Base-by-base conservation (phyloP, 164 flowering plant species). In the Sedum album region DNA sequence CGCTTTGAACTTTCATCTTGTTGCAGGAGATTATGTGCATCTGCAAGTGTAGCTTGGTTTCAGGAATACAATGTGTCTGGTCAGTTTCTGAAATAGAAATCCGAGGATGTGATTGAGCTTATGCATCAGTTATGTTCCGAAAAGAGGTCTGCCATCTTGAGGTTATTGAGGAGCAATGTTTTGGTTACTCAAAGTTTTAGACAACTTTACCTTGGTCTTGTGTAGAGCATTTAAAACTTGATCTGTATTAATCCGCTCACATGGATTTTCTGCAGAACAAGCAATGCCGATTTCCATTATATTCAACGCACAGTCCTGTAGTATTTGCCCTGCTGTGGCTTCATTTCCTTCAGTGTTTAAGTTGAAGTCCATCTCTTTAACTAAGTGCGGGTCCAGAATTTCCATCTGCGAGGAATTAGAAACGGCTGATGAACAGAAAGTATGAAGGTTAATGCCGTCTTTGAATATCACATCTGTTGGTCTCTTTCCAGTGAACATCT, bases 401-500 rank as follows among this genome's bases (percentile, higher is more conserved):
- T 64, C 42, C 62, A 57, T 57, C 23, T 4, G 33, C 33, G 31
- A 26, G 33, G 62, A 57, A 18, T 18, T 64, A 3, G 41, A 21
- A 33, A 64, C 25, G 20, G 44, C 66, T 20, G 44, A 20, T 10
- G 41, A 33, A 20, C 42, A 33, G 17, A 20, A 28, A 31, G 26
- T 64, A 64, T 35, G 66, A 35, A 64, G 42, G 66, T 23, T 30
- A 20, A 35, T n/a, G 7, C 66, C 66, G 6, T 35, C 66, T 35
- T 64, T 35, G 66, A 64, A 64, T 26, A 64, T 64, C 4, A 33
- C 41, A 35, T 64, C 44, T n/a, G 66, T 64, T 33, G 66, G 66
- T n/a, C 42, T 64, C n/a, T 38, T 64, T 64, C 66, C 44, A 64
- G 44, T 64, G 66, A 64, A 20, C 41, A 64, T 33, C 44, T 64